Base-by-base conservation (phyloP, 805 yeast species). In the Candida silvatica region DNA sequence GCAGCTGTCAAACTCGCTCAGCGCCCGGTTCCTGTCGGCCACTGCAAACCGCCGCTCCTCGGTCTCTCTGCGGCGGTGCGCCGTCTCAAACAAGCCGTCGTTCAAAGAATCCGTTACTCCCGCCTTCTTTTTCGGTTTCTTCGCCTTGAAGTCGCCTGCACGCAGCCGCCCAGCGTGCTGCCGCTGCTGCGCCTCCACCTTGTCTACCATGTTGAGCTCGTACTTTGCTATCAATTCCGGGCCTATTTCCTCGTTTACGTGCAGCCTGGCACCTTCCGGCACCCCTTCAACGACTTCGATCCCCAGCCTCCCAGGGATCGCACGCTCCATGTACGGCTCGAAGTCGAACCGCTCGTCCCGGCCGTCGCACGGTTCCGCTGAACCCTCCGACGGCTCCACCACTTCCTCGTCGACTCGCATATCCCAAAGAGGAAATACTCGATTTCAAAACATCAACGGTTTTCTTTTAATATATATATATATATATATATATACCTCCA, bases 1-100 rank as follows among this genome's bases (percentile, higher is more conserved):
- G 24, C 74, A 62, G 16, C 65, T 67, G 35, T 78, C 85, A 20
- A 74, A 71, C 46, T 80, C 90, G 6, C 61, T 52, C 32, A 68
- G 58, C 29, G 76, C 61, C 37, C 69, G 65, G 32, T 65, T 69
- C 18, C 71, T 59, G 43, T 81, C 88, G 2, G 68, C 59, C 24
- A 62, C 62, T 20, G 64, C 58, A 71, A 79, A 75, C 31, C 72
- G 64, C 39, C 67, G 68, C 52, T 83, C 94, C 35, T 77, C 78
- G 37, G 71, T 71, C 42, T 69, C 72, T 4, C 20, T 33, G 14
- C 36, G 30, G 5, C 17, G 24, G 27, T 33, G 36, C 15, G 20
- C 19, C 11, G 26, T 17, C 14, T 12, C 20, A 17, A 24, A 32
- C 16, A 27, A 20, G 7, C 17, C 15, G 17, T 33, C 26, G 17